Conservation (phyloP, 2,329 filamentous ascomycete genomes). For the Zopfia rhizophila region DNA sequence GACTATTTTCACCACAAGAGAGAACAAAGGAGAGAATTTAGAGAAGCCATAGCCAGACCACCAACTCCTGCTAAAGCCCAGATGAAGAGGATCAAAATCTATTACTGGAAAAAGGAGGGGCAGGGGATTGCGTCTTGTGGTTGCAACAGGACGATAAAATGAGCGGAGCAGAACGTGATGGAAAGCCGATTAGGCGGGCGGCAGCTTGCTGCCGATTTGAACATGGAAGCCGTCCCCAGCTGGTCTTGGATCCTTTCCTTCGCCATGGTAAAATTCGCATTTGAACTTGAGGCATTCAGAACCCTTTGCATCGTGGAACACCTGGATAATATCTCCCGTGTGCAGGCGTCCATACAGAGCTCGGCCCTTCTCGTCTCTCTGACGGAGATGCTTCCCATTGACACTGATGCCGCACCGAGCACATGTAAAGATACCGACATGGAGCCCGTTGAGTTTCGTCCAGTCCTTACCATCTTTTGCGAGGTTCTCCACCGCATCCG, state of each 20-base stretch:
- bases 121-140: too few relatives aligned
- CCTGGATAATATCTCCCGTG: slow-evolving; percentile 78
- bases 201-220: slow-evolving; percentile 25
- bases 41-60: not conserved
- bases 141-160: too few relatives aligned
- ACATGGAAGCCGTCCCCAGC: slow-evolving; percentile 39
- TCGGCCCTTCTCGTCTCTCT: slow-evolving; percentile 62
- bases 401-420: slow-evolving; percentile 79
- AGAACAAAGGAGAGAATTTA: not conserved
- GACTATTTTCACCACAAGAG: not conserved
- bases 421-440: slow-evolving; percentile 81
- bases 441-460: slow-evolving; percentile 64
- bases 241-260: slow-evolving; percentile 41
- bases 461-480: slow-evolving; percentile 62
- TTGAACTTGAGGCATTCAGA: slow-evolving; percentile 52
- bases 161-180: too few relatives aligned
- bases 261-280: slow-evolving; percentile 56
- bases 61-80: slow-evolving; percentile 17
- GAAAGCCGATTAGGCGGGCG: not conserved
- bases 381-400: slow-evolving; percentile 75
- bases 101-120: not conserved
- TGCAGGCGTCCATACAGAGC: slow-evolving; percentile 74
- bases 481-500: slow-evolving; percentile 64
- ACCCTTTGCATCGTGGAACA: slow-evolving; percentile 67
- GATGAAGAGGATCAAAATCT: slow-evolving; percentile 6